Percentiles rank a stretch among this genome's conserved stretches.
Evolutionary conservation across 345 rosid species (phyloP).

Genomic region (Salix arbutifolia): DNA sequence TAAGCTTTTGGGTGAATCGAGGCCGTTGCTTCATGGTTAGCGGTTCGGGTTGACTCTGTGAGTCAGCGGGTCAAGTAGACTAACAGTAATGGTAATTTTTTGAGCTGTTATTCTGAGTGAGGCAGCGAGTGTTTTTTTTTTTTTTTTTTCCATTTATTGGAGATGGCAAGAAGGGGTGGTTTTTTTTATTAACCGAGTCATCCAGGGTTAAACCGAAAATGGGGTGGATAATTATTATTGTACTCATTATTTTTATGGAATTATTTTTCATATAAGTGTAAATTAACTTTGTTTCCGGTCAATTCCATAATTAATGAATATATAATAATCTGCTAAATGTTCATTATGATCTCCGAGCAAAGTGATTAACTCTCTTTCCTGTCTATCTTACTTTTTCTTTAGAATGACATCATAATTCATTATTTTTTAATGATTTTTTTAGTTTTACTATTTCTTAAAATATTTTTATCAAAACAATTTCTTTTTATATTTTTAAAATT

Average conservation of each 20-base stretch:
- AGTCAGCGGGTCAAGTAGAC: conserved; percentile 10
- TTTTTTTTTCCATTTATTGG: background rate
- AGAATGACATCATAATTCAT: background rate
- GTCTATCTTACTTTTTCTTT: background rate
- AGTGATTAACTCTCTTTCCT: background rate
- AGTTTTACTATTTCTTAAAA: no score
- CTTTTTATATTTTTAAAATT: no score
- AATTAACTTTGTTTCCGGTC: conserved; percentile 9
- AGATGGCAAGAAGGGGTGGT: conserved; percentile 32
- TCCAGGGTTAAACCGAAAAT: conserved; percentile 25
- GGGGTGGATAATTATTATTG: background rate
- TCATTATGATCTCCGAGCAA: background rate
- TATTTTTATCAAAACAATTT: no score
- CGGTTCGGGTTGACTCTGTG: conserved; percentile 19
- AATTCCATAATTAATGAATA: background rate
- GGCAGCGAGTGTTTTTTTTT: background rate
- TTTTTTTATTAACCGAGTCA: conserved; percentile 26
- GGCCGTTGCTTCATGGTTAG: conserved; percentile 57
- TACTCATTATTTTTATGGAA: background rate
- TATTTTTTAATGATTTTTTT: no score
- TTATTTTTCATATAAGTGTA: conserved; percentile 12
- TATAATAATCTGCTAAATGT: background rate
- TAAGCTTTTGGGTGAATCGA: conserved; percentile 40
- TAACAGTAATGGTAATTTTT: background rate
- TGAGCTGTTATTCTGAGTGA: background rate